A percentile compares a stretch with the other conserved stretches of the same genome.
phyloP scores from a whole-genome alignment of 306 rosid genomes.

The Castanea mollissima region DNA sequence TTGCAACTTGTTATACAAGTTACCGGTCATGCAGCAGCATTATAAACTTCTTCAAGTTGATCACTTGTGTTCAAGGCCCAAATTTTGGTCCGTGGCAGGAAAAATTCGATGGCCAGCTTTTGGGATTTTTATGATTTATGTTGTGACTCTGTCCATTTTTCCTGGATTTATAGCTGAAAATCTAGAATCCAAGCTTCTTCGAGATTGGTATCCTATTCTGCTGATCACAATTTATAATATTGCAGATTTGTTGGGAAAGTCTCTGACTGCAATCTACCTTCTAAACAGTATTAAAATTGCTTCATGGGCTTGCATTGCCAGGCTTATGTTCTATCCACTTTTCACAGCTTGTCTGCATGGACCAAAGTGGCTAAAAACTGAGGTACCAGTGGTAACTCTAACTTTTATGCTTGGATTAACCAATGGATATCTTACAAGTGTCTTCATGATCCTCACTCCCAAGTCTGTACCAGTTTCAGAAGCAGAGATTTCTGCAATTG shows the following conservation, averaged over 20 bases:
- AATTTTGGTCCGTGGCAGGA: constrained; percentile 53
- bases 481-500: constrained; percentile 75
- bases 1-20: constrained; percentile 68
- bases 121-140: constrained; percentile 66
- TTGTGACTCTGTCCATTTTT: constrained; percentile 84
- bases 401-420: constrained; percentile 81
- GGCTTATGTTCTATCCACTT: constrained; percentile 80
- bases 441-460: constrained; percentile 71
- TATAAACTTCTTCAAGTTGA: constrained; percentile 37
- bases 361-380: constrained; percentile 77
- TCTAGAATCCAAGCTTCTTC: constrained; percentile 56
- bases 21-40: constrained; percentile 71
- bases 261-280: constrained; percentile 66
- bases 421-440: constrained; percentile 87
- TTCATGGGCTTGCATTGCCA: constrained; percentile 56
- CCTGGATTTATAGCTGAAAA: constrained; percentile 91
- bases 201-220: constrained; percentile 92
- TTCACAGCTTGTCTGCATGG: constrained; percentile 79
- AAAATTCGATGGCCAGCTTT: constrained; percentile 60
- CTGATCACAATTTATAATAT: constrained; percentile 68
- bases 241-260: constrained; percentile 78
- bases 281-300: constrained; percentile 52
- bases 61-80: constrained; percentile 41
- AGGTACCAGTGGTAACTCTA: constrained; percentile 49
- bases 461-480: constrained; percentile 59